phyloP scores from a whole-genome alignment of 768 basidiomycete genomes.

The Dacryopinax primogenitus region DNA sequence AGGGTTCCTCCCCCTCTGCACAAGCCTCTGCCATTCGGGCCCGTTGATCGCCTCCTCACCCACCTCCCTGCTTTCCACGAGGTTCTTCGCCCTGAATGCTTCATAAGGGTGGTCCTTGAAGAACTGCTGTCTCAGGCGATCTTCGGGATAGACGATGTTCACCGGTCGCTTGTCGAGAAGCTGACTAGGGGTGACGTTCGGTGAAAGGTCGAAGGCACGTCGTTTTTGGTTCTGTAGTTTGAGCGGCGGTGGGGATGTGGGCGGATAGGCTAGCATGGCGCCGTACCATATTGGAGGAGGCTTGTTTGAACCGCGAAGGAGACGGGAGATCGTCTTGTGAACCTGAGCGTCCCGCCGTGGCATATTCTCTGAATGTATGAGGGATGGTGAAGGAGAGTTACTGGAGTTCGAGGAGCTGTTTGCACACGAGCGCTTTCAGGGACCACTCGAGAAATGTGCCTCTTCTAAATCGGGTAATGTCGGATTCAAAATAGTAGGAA shows the following conservation, averaged over 20 bases:
- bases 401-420: neutral
- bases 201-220: conserved; percentile 38
- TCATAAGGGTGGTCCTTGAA: conserved; percentile 96
- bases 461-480: neutral
- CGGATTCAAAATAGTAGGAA: neutral
- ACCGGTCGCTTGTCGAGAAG: conserved; percentile 29
- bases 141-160: conserved; percentile 67
- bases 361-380: conserved; percentile 31
- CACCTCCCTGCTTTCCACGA: conserved; percentile 54
- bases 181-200: conserved; percentile 1
- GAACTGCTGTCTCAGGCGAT: conserved; percentile 77
- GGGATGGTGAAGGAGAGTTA: neutral
- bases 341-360: conserved; percentile 78
- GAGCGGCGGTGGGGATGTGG: conserved; percentile 65
- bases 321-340: conserved; percentile 71
- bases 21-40: conserved; percentile 57
- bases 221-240: conserved; percentile 25
- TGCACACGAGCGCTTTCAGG: neutral
- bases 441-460: neutral
- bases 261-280: conserved; percentile 78
- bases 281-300: conserved; percentile 69
- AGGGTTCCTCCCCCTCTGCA: conserved; percentile 73
- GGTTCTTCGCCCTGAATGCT: conserved; percentile 62
- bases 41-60: conserved; percentile 47
- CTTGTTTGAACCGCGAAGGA: conserved; percentile 50